Base-by-base conservation (phyloP, 2,329 filamentous ascomycete species). In the Fusarium proliferatum region DNA sequence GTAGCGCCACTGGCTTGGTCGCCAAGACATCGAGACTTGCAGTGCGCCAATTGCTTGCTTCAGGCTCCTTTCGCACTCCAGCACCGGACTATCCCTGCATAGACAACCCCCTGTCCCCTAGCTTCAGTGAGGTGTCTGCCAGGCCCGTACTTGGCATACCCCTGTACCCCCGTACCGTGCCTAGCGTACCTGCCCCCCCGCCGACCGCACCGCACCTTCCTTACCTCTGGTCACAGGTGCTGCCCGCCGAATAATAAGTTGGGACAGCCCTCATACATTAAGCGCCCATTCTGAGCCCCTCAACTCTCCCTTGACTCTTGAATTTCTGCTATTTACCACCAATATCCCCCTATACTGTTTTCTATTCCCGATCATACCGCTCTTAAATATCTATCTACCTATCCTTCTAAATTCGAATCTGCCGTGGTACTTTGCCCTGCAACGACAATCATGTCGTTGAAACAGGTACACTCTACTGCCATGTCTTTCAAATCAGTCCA, bases 391-490 rank as follows among this genome's bases (percentile, higher is more conserved):
- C 46, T 64, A 33, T 69, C 52, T 42, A 65, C 59, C 30, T 57
- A 34, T 30, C 39, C 48, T 42, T 57, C 30, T 67, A 45, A 55
- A 38, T 42, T 48, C 16, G 7, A 42, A 43, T 71, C 67, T 72
- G 57, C 64, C 73, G 76, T 69, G 67, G 77, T 71, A 64, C 49
- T 67, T 45, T 72, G 67, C 61, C 74, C 71, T 69, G 74, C 67
- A 70, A 71, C 74, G 76, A 75, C 80, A 77, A 80, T 71, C 77
- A 90, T 90, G 88, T 90, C 88, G 73, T 82, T 90, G 77, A 90
- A 90, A 84, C 88, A 89, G 84, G 88, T 90, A 82, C 69, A 83
- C 79, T 61, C 46, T 43, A 26, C 36, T 13, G 42, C 28, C n/a
- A 71, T 65, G 53, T 36, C 64, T 46, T 64, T 52, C n/a, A 28